Evolutionary conservation across 805 yeast species (phyloP), one percentile per base, ranked within the genome.

Genomic region (Metschnikowia dekortorum): DNA sequence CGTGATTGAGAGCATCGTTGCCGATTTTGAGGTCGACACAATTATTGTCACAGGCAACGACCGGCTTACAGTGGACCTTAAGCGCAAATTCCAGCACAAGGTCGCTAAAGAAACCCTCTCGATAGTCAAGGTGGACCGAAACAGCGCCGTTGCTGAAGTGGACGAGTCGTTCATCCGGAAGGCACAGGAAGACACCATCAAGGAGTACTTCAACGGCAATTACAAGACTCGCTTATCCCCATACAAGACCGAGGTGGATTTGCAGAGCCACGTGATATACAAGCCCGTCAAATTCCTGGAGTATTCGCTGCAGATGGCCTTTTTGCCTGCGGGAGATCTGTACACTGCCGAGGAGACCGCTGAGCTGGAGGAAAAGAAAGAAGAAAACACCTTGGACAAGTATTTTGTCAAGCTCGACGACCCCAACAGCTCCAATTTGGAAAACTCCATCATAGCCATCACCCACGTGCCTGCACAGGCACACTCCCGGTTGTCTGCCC

Each of bases 141-240:
- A 89, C 39, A 85, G 86, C 42, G 97, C 97, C 1, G 83, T 84
- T 32, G 86, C 86, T 8, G 88, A 87, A 31, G 75, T 80, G 30
- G 92, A 86, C 52, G 92, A 84, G 48, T 72, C 80, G 10, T 89
- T 74, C 62, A 72, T 76, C 35, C 76, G 98, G 61, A 80, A 84
- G 35, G 48, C 78, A 22, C 98, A 92, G 65, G 89, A 90, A 59
- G 76, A 81, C 39, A 73, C 85, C 5, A 89, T 92, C 48, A 82
- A 83, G 62, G 95, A 91, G 61, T 94, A 94, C 66, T 94, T 94
- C 61, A 89, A 94, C 62, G 99, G 99, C 2, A 79, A 79, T 6
- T 68, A 76, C 16, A 76, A 76, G 41, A 77, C 81, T 4, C 80
- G 83, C 5, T 74, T 94, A 47, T 85, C 95, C 16, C 98, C 99